Base-by-base conservation (phyloP, 176 grass and related monocot species). In the Triticum urartu region DNA sequence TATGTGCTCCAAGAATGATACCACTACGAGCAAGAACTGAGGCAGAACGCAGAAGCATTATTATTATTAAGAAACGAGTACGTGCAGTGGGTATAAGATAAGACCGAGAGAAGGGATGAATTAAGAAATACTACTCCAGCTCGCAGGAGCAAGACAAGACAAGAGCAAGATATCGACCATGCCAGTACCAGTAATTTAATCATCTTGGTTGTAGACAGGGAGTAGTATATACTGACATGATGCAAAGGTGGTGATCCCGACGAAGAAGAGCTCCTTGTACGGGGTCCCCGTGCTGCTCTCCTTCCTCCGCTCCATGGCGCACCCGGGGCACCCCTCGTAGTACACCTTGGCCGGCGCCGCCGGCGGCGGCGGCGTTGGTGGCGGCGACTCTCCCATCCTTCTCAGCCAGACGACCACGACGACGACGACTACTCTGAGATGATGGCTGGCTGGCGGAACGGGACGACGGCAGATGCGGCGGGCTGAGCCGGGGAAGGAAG, bases 291-390 rank as follows among this genome's bases (percentile, higher is more conserved):
- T 84, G 28, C 22, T n/a, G 67, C 1, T 42, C 38, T 81, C 83
- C 81, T 91, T 91, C 87, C 35, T 91, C 20, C 60, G 62, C 5
- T 92, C 85, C 5, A 90, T 84, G 33, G 76, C 77, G 64, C 92
- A 94, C 43, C 92, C 92, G 15, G 90, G 92, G 71, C 89, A 94
- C 22, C 90, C 88, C 2, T 89, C 79, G 20, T 89, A 60, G 54
- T 85, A 94, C 48, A 66, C 9, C 74, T 58, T 72, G 36, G 17
- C 71, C 9, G 42, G 39, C 5, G 7, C 73, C 75, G 79, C 64
- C 36, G 52, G 10, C 42, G 42, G 70, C 11, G 7, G 25, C 79
- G 79, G 72, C 35, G 52, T 10, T 17, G 77, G 30, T 34, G 85
- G 21, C 4, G 83, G 43, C 2, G 50, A 18, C n/a, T 85, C 83